Evolutionary conservation across 352 stramenopile species (phyloP).

Genomic region (Globisporangium paroecandrum): DNA sequence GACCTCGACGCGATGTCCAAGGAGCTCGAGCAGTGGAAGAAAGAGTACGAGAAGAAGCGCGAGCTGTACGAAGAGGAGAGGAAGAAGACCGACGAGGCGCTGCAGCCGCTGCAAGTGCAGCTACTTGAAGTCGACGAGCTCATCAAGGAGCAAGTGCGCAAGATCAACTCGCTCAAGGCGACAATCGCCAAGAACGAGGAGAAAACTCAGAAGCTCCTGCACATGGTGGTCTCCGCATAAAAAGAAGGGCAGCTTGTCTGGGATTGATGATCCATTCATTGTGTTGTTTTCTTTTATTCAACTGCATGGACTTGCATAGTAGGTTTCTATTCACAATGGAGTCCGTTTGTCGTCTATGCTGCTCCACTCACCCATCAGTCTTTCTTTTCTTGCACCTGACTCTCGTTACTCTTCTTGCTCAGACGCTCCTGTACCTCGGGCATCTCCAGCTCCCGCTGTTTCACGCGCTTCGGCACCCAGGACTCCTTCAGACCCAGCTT

Average conservation of each 20-base stretch:
- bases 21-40: conserved; percentile 91
- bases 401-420: conserved; percentile 8
- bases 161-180: conserved; percentile 90
- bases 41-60: conserved; percentile 75
- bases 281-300: neutral
- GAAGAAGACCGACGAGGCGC: conserved; percentile 77
- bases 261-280: neutral
- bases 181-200: conserved; percentile 92
- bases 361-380: neutral
- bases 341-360: neutral
- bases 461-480: conserved; percentile 69
- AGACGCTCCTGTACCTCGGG: conserved; percentile 58
- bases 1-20: conserved; percentile 93
- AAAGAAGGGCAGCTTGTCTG: neutral
- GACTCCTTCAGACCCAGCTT: conserved; percentile 45
- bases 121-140: conserved; percentile 88
- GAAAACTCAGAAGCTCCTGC: conserved; percentile 87
- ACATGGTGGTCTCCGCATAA: conserved; percentile 82
- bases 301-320: conserved; percentile 2
- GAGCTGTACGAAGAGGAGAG: conserved; percentile 82
- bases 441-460: conserved; percentile 52
- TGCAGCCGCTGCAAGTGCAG: conserved; percentile 81
- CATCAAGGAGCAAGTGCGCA: conserved; percentile 89
- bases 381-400: neutral
- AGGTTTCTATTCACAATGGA: neutral